Percentiles rank a stretch among this genome's conserved stretches.
Evolutionary conservation across 2,329 filamentous ascomycete species (phyloP).

Genomic region (Capronia coronata): DNA sequence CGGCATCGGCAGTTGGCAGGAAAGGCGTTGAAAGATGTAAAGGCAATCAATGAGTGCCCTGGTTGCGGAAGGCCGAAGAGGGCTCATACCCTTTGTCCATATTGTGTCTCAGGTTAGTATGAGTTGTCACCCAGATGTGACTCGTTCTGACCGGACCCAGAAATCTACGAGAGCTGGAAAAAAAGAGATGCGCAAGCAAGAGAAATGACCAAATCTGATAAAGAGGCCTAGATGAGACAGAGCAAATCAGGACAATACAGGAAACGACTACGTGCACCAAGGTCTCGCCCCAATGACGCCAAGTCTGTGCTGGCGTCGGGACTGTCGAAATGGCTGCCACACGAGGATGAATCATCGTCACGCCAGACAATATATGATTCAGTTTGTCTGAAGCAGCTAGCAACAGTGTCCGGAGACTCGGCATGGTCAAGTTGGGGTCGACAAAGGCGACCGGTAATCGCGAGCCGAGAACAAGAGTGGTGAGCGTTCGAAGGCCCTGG

Average conservation of each 20-base stretch:
- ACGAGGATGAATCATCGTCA: too few species aligned
- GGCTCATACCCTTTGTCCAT: conserved; percentile 79
- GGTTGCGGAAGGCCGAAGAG: conserved; percentile 83
- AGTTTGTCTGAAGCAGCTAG: too few species aligned
- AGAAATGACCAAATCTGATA: conserved; percentile 5
- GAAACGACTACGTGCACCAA: too few species aligned
- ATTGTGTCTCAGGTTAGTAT: conserved; percentile 69
- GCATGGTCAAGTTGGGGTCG: too few species aligned
- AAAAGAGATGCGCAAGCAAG: conserved; percentile 11
- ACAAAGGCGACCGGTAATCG: too few species aligned
- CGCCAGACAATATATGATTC: too few species aligned
- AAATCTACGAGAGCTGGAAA: conserved; percentile 23
- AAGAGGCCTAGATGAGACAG: not conserved
- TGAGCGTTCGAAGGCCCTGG: too few species aligned
- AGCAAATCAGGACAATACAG: not conserved
- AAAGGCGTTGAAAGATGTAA: conserved; percentile 89
- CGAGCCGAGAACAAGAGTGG: too few species aligned
- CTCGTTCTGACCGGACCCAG: conserved; percentile 4
- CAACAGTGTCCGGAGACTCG: too few species aligned
- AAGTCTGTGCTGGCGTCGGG: too few species aligned
- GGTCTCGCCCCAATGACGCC: too few species aligned
- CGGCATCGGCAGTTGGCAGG: conserved; percentile 89
- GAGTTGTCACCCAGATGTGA: not conserved
- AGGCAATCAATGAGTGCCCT: conserved; percentile 77
- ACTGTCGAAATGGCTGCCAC: too few species aligned